phyloP scores from a whole-genome alignment of 805 yeast species.

The Ascoidea asiatica region DNA sequence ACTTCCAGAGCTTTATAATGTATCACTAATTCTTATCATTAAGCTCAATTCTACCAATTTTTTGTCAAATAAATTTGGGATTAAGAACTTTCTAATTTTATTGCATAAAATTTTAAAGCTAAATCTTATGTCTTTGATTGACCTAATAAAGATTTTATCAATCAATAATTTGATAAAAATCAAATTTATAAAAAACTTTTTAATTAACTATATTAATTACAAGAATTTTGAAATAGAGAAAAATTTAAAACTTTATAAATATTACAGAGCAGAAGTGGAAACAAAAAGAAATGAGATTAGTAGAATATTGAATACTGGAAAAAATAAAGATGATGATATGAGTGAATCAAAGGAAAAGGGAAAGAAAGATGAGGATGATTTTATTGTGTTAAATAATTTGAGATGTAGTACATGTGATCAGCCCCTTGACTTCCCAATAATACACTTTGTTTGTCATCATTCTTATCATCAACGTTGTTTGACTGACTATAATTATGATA shows the following conservation, averaged over 20 bases:
- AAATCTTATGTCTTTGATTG: conserved; percentile 57
- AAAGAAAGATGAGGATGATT: conserved; percentile 15
- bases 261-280: conserved; percentile 55
- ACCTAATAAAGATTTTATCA: conserved; percentile 58
- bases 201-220: conserved; percentile 44
- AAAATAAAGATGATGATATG: conserved; percentile 5
- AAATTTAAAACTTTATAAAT: conserved; percentile 49
- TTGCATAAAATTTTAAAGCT: conserved; percentile 37
- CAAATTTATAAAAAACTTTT: conserved; percentile 44
- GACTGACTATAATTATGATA: conserved; percentile 27
- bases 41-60: conserved; percentile 17
- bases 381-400: conserved; percentile 32
- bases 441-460: conserved; percentile 79
- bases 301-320: conserved; percentile 20
- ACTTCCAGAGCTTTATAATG: conserved; percentile 51
- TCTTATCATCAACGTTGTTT: conserved; percentile 77
- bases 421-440: conserved; percentile 60
- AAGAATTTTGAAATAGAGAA: conserved; percentile 56
- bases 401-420: conserved; percentile 54
- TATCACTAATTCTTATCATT: conserved; percentile 39
- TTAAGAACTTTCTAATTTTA: conserved; percentile 30
- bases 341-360: too few species aligned
- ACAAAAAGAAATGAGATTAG: conserved; percentile 40
- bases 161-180: conserved; percentile 39
- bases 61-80: conserved; percentile 36